phyloP scores from a whole-genome alignment of 106 monocot genomes.

The Allium sativum region DNA sequence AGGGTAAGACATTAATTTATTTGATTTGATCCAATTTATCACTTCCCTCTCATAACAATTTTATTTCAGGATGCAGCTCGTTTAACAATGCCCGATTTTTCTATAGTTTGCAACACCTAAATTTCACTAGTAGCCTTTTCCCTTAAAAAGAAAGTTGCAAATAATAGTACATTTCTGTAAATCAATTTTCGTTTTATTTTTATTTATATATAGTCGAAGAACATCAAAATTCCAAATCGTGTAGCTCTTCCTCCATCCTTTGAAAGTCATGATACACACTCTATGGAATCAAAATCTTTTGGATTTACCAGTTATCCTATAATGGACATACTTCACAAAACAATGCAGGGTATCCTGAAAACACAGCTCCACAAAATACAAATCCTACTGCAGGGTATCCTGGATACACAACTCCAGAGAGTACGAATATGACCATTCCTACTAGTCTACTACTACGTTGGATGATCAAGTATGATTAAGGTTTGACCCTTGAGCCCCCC shows the following conservation, averaged over 20 bases:
- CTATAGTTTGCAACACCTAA: too few species aligned
- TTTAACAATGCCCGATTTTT: too few species aligned
- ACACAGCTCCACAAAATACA: neutral
- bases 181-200: too few species aligned
- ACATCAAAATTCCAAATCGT: constrained; percentile 32
- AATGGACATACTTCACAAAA: constrained; percentile 3
- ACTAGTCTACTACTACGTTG: constrained; percentile 7
- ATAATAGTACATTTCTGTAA: neutral
- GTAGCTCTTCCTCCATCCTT: constrained; percentile 35
- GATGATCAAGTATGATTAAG: constrained; percentile 9
- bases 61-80: too few species aligned
- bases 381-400: constrained; percentile 8
- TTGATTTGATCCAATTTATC: too few species aligned
- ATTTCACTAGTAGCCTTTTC: too few species aligned
- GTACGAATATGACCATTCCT: too few species aligned
- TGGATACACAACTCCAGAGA: too few species aligned
- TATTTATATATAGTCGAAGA: constrained; percentile 6
- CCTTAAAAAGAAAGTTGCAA: too few species aligned
- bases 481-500: too few species aligned
- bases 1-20: too few species aligned
- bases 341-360: neutral
- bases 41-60: too few species aligned
- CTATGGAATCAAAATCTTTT: constrained; percentile 16
- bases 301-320: constrained; percentile 11
- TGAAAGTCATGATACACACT: constrained; percentile 7